Conservation (phyloP, 2,329 filamentous ascomycete species). For the Calonectria honghensis region DNA sequence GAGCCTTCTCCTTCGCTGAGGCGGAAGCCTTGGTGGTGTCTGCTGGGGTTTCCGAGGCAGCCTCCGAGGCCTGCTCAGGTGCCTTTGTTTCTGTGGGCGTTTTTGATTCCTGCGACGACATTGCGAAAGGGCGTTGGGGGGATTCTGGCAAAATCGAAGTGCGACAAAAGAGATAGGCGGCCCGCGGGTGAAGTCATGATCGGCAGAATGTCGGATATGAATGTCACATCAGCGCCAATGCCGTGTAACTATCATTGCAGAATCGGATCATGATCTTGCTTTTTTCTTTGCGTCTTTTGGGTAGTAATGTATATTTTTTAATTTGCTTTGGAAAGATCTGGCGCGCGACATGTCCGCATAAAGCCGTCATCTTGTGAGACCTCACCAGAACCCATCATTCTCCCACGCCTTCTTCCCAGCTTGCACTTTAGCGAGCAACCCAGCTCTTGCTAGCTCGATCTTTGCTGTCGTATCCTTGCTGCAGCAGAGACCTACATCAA, state of each 20-base stretch:
- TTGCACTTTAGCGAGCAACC: conserved; percentile 54
- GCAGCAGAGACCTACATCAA: conserved; percentile 87
- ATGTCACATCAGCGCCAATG: neutral
- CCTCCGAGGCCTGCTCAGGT: conserved; percentile 15
- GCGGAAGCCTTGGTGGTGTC: conserved; percentile 39
- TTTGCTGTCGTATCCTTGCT: conserved; percentile 75
- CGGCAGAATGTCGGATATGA: conserved; percentile 45
- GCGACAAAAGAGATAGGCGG: neutral
- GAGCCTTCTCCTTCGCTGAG: conserved; percentile 74
- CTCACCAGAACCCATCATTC: conserved; percentile 51
- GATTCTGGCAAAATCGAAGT: neutral
- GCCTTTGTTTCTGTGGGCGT: conserved; percentile 45
- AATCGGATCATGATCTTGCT: neutral
- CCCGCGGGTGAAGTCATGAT: conserved; percentile 44
- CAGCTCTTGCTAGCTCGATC: conserved; percentile 68
- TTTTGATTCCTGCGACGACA: conserved; percentile 45
- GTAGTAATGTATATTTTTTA: neutral
- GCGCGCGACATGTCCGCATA: conserved; percentile 1
- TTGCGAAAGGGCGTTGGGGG: conserved; percentile 13
- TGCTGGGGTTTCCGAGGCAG: neutral
- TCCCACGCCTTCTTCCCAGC: conserved; percentile 43
- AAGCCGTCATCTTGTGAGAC: neutral
- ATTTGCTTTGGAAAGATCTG: neutral
- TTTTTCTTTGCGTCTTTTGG: conserved; percentile 42
- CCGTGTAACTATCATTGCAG: neutral